Evolutionary conservation across 2,329 filamentous ascomycete genomes (phyloP), one percentile per base, ranked within the genome.

Genomic region (Alternaria brassicicola): DNA sequence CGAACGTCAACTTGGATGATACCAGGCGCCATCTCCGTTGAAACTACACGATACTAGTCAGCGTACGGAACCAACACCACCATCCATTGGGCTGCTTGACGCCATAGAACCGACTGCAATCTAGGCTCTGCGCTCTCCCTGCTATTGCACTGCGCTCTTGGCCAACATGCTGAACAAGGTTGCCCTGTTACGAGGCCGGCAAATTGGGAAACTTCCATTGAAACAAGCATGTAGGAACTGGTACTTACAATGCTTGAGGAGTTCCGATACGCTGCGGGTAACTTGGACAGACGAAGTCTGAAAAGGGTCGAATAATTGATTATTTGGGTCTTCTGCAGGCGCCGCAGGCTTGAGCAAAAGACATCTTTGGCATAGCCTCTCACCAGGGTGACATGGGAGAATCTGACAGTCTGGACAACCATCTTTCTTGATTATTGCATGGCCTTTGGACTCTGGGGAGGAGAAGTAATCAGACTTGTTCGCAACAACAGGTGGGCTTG

Each of bases 1-100:
- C 71, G 71, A 54, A 77, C 61, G 46, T 78, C 75, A 46, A 78
- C 68, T n/a, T 74, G 72, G 43, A 78, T 78, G 26, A 71, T 72
- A 36, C 67, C 69, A 6, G 74, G 75, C 23, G 72, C 72, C 74
- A 78, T 78, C 50, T 74, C 67, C 31, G 68, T 64, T 33, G 73
- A 59, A 60, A 76, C 75, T 78, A 47, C 25, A 50, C 23, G 51
- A 28, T 15, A 15, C 17, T 41, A 26, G 63, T 75, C 56, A 75
- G 72, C 55, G 26, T 47, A 15, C 35, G 42, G n/a, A 19, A 51
- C 25, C 25, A 48, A 39, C 9, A 25, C 17, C 17, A 31, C 23
- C 12, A 35, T 7, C 7, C 28, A n/a, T 47, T 19, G 19, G 10
- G 8, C 30, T 47, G 30, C 17, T 33, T 25, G 43, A 30, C 43